Percentiles rank a stretch among this genome's conserved stretches.
Evolutionary conservation across 164 flowering plant species (phyloP).

Genomic region (Umbilicus rupestris): DNA sequence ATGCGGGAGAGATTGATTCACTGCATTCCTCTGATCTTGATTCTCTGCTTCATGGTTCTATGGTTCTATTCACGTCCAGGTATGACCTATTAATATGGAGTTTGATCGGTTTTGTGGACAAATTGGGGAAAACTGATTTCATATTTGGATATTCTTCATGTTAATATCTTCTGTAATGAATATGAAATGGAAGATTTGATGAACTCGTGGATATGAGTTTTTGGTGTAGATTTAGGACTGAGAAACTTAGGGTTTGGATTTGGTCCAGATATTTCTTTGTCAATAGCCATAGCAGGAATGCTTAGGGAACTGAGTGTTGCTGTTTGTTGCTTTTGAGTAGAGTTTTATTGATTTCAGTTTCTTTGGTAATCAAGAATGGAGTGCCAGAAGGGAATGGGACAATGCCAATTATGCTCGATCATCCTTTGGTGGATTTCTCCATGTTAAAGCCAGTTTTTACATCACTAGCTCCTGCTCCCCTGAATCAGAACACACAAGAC

Average conservation of each 20-base stretch:
- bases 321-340: neutral
- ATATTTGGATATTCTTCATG: no score
- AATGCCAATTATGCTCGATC: neutral
- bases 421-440: conserved; percentile 1
- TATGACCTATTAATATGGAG: neutral
- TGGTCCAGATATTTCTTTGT: no score
- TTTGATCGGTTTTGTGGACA: neutral
- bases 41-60: conserved; percentile 31
- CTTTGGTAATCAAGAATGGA: conserved; percentile 22
- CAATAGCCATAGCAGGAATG: no score
- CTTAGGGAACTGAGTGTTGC: no score
- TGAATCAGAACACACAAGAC: neutral
- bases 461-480: neutral
- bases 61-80: conserved; percentile 42
- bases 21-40: conserved; percentile 27
- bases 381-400: neutral
- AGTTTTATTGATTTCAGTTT: conserved; percentile 18
- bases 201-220: no score
- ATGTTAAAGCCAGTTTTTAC: neutral
- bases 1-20: conserved; percentile 21
- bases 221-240: no score
- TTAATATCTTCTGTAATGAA: no score
- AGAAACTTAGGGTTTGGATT: no score
- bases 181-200: no score
- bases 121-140: no score